Conservation (phyloP, 2,329 filamentous ascomycete genomes). For the Dactylonectria estremocensis region DNA sequence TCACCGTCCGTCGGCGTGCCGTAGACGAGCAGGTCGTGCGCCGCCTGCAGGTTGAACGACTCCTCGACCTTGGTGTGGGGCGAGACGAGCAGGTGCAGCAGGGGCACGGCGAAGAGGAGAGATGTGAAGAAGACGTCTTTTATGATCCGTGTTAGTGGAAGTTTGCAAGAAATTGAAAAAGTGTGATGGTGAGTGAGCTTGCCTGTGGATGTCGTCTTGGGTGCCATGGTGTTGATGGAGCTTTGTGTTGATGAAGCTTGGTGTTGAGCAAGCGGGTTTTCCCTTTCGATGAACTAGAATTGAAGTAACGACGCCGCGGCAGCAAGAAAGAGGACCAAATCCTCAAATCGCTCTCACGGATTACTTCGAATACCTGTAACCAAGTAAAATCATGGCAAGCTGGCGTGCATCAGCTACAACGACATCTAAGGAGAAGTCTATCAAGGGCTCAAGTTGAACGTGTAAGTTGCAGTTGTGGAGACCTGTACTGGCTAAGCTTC, state of each 20-base stretch:
- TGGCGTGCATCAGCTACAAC: background rate
- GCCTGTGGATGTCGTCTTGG: constrained; percentile 45
- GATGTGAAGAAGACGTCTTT: constrained; percentile 46
- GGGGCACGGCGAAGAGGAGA: constrained; percentile 70
- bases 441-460: background rate
- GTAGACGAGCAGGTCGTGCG: constrained; percentile 89
- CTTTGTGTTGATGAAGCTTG: background rate
- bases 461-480: constrained; percentile 6
- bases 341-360: background rate
- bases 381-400: background rate
- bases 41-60: constrained; percentile 96
- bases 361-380: background rate
- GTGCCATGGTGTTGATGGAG: background rate
- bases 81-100: constrained; percentile 78
- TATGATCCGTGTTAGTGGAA: constrained; percentile 13
- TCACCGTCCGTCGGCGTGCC: constrained; percentile 76
- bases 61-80: constrained; percentile 99
- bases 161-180: background rate
- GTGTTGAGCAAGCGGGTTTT: background rate
- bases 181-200: background rate
- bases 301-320: background rate
- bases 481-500: too few species aligned
- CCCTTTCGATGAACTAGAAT: background rate
- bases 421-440: background rate
- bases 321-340: background rate